Evolutionary conservation across 495 filamentous ascomycete species (phyloP).

Genomic region (Symbiotaphrina buchneri): DNA sequence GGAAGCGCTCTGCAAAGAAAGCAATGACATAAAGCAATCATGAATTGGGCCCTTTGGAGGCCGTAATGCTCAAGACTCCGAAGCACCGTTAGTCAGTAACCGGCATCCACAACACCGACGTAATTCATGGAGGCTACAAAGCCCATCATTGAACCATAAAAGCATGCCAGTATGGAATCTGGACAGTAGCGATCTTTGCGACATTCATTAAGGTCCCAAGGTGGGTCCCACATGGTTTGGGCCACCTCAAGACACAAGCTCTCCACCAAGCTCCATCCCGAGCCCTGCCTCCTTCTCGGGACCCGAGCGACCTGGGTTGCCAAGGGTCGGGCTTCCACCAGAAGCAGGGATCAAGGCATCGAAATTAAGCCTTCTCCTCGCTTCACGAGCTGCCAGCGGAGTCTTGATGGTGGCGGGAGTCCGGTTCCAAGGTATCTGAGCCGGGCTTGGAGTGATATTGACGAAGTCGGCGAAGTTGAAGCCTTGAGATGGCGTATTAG

Average conservation of each 20-base stretch:
- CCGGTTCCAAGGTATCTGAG: constrained; percentile 56
- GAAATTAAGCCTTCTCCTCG: constrained; percentile 41
- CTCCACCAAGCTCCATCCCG: constrained; percentile 7
- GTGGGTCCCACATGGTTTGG: too few relatives aligned
- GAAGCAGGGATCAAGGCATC: constrained; percentile 35
- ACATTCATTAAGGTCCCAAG: too few relatives aligned
- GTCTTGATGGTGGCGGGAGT: constrained; percentile 31
- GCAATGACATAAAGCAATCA: too few relatives aligned
- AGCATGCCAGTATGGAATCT: too few relatives aligned
- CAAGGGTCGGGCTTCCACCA: constrained; percentile 13
- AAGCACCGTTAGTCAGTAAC: too few relatives aligned
- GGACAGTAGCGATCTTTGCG: too few relatives aligned
- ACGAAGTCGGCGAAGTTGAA: constrained; percentile 97
- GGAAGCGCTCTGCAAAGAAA: too few relatives aligned
- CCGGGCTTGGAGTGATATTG: constrained; percentile 88
- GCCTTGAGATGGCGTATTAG: constrained; percentile 35
- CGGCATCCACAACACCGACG: too few relatives aligned
- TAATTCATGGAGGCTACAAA: too few relatives aligned
- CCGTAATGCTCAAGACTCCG: too few relatives aligned
- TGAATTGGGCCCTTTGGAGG: too few relatives aligned
- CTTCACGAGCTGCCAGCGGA: constrained; percentile 28
- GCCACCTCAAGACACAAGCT: constrained; percentile 1
- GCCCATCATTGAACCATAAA: too few relatives aligned
- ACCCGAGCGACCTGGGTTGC: constrained; percentile 1
- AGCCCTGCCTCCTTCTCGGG: constrained; percentile 10